These are phyloP conservation scores for Ceratorhiza oryzae-sativae DNA, from an alignment of 1,284 basidiomycete genomes.

Conservation along the genomic window DNA sequence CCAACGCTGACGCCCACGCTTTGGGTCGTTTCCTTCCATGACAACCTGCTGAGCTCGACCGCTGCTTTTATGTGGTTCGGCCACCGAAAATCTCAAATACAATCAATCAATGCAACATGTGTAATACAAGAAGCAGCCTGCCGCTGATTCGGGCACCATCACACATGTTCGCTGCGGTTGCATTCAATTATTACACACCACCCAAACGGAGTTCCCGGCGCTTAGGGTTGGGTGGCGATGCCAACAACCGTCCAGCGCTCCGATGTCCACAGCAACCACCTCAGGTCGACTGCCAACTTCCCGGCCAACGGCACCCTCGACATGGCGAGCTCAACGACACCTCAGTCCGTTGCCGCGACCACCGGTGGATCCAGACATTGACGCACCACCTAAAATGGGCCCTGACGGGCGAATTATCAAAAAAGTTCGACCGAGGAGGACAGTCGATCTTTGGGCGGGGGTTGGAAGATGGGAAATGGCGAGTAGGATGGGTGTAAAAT, in stretches of 20 bases:
- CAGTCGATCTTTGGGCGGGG: conserved; percentile 92
- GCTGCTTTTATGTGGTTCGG: too few relatives aligned
- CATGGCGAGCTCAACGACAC: conserved; percentile 58
- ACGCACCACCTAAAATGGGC: conserved; percentile 63
- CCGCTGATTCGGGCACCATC: too few relatives aligned
- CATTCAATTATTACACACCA: too few relatives aligned
- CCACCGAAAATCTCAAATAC: too few relatives aligned
- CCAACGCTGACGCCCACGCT: too few relatives aligned
- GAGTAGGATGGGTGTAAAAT: conserved; percentile 24
- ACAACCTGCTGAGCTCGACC: too few relatives aligned
- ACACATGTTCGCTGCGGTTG: too few relatives aligned
- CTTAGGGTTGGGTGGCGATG: neutral
- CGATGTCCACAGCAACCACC: conserved; percentile 10
- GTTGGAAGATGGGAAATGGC: conserved; percentile 85
- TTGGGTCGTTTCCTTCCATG: too few relatives aligned
- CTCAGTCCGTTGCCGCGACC: conserved; percentile 67
- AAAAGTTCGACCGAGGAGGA: conserved; percentile 90
- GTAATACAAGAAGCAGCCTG: too few relatives aligned
- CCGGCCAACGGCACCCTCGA: conserved; percentile 33
- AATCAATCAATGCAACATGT: too few relatives aligned
- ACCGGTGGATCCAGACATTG: conserved; percentile 78
- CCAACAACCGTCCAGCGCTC: conserved; percentile 9
- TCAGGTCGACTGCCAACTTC: conserved; percentile 24
- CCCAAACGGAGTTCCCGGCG: neutral
- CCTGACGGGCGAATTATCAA: conserved; percentile 78